These are phyloP conservation scores for Neonectria neomacrospora DNA, from an alignment of 2,329 filamentous ascomycete genomes.

Conservation along the genomic window DNA sequence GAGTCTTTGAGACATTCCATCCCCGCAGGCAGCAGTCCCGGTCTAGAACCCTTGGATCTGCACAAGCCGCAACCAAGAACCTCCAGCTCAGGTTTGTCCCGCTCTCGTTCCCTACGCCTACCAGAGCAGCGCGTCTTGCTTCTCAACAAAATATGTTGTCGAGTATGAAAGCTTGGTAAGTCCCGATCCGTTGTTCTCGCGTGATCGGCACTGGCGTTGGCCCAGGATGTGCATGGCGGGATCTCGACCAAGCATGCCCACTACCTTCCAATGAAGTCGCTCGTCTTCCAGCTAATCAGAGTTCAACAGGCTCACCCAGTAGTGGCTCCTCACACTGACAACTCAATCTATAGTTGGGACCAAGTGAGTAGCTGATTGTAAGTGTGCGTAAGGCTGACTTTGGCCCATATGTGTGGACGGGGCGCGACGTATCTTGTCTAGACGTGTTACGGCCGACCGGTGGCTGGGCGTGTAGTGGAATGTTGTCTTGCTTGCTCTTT, in stretches of 20 bases:
- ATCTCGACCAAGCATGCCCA: no score
- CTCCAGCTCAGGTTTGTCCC: not conserved
- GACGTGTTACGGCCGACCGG: no score
- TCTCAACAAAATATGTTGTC: not conserved
- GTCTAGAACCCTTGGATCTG: not conserved
- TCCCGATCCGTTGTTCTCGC: not conserved
- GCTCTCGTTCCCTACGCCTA: not conserved
- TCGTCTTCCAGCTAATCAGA: no score
- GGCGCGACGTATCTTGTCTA: not conserved
- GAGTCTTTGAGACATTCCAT: not conserved
- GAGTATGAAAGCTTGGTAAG: not conserved
- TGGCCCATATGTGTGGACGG: not conserved
- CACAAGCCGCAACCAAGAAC: not conserved
- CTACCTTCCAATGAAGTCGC: no score
- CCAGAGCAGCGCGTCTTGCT: not conserved
- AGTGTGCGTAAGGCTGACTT: not conserved
- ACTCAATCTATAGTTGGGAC: not conserved
- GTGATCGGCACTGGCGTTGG: not conserved
- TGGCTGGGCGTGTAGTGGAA: not conserved
- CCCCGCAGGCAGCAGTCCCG: no score
- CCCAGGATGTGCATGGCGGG: not conserved
- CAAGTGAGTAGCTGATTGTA: not conserved
- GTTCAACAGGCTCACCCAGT: no score
- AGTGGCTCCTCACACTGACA: no score
- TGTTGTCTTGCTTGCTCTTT: not conserved